phyloP scores from a whole-genome alignment of 805 yeast species.

The Zygosaccharomyces pseudorouxii region DNA sequence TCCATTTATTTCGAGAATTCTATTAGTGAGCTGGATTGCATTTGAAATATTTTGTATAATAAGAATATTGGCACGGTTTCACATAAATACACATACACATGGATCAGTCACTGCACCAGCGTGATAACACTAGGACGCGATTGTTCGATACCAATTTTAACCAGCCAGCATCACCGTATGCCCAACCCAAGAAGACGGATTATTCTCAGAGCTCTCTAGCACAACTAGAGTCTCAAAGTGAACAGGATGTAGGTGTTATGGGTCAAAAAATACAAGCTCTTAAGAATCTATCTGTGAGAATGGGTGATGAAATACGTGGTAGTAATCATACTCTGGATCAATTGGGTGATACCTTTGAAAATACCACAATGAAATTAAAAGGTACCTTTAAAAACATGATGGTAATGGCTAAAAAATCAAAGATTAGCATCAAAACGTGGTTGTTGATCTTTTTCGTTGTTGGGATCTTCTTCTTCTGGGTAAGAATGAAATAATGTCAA shows the following conservation, averaged over 20 bases:
- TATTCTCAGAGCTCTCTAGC: slow-evolving; percentile 51
- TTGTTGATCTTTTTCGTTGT: slow-evolving; percentile 45
- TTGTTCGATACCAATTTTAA: slow-evolving; percentile 19
- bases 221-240: slow-evolving; percentile 62
- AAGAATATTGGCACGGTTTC: background rate
- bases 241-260: slow-evolving; percentile 53
- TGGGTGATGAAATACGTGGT: slow-evolving; percentile 62
- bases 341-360: slow-evolving; percentile 44
- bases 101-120: slow-evolving; percentile 23
- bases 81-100: slow-evolving; percentile 16
- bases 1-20: background rate
- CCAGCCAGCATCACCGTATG: slow-evolving; percentile 40
- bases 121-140: slow-evolving; percentile 32
- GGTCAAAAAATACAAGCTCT: slow-evolving; percentile 49
- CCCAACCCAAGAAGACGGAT: slow-evolving; percentile 35
- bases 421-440: slow-evolving; percentile 65
- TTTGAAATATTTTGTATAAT: background rate
- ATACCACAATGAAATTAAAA: slow-evolving; percentile 44
- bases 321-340: slow-evolving; percentile 44
- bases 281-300: slow-evolving; percentile 50
- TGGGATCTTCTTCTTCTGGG: slow-evolving; percentile 47
- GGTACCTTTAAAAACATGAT: slow-evolving; percentile 54
- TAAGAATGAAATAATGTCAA: slow-evolving; percentile 36
- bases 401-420: slow-evolving; percentile 58
- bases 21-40: background rate